These are phyloP conservation scores for Incumbomyces delicatus DNA, from an alignment of 2,329 filamentous ascomycete genomes.

Conservation along the genomic window DNA sequence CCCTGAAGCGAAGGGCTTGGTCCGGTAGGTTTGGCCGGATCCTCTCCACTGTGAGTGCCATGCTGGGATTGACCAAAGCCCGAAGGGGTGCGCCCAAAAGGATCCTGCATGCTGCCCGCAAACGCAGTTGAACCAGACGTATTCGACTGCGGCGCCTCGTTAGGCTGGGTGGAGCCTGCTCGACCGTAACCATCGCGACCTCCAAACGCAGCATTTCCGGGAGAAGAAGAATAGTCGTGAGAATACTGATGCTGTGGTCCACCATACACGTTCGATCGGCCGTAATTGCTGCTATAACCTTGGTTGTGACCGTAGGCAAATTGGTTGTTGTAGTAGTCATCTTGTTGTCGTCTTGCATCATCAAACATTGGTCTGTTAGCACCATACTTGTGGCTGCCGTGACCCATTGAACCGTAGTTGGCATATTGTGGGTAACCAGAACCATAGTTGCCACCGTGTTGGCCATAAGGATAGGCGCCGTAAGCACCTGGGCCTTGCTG, in stretches of 20 bases:
- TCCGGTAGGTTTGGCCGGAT: constrained; percentile 46
- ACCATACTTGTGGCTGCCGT: constrained; percentile 32
- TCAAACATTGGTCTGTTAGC: constrained; percentile 41
- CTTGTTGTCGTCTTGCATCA: constrained; percentile 40
- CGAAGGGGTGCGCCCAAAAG: constrained; percentile 49
- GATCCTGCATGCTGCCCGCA: constrained; percentile 45
- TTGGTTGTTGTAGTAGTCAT: constrained; percentile 40
- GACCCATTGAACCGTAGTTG: constrained; percentile 24
- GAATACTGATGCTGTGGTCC: constrained; percentile 55
- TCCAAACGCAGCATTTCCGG: constrained; percentile 45
- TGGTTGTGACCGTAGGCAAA: constrained; percentile 39
- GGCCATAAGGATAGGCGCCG: constrained; percentile 52
- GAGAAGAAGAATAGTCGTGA: constrained; percentile 56
- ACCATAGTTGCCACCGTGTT: constrained; percentile 35
- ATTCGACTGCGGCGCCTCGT: constrained; percentile 43
- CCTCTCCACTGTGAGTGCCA: constrained; percentile 34
- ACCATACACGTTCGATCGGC: constrained; percentile 52
- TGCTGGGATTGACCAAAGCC: constrained; percentile 45
- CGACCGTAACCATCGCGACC: constrained; percentile 51
- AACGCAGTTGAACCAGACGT: constrained; percentile 41
- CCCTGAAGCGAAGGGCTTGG: constrained; percentile 54
- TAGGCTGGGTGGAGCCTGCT: constrained; percentile 46
- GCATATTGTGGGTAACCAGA: constrained; percentile 45
- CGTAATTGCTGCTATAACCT: constrained; percentile 41
- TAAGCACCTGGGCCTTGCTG: constrained; percentile 35